Evolutionary conservation across 1,284 basidiomycete genomes (phyloP).

Genomic region (Chalciporus piperatoides): DNA sequence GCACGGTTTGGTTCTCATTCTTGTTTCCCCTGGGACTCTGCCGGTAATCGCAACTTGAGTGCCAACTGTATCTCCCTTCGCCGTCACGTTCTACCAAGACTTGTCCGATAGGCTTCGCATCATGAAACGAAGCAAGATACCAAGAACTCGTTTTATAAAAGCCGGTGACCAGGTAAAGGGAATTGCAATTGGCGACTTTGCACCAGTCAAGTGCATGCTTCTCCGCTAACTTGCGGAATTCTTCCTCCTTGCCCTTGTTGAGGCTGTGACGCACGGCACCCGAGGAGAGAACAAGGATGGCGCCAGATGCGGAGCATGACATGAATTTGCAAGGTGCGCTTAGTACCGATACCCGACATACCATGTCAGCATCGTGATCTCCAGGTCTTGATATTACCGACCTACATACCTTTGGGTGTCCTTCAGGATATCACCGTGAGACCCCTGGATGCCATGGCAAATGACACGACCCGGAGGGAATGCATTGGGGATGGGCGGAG

Average conservation of each 20-base stretch:
- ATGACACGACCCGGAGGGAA: background rate
- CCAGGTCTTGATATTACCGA: background rate
- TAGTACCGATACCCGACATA: too few relatives aligned
- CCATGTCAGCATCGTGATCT: background rate
- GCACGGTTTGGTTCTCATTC: background rate
- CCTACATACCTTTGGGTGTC: background rate
- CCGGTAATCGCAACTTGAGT: background rate
- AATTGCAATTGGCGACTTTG: background rate
- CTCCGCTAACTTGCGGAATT: slow-evolving; percentile 1
- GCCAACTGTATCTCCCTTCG: background rate
- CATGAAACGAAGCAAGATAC: background rate
- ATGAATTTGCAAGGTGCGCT: slow-evolving; percentile 4
- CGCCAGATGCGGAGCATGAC: background rate
- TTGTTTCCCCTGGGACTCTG: background rate
- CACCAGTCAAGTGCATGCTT: slow-evolving; percentile 7
- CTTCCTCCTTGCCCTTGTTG: background rate
- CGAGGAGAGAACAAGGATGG: slow-evolving; percentile 9
- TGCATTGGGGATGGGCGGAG: background rate
- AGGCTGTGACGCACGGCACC: slow-evolving; percentile 4
- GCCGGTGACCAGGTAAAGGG: slow-evolving; percentile 10
- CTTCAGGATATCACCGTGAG: background rate
- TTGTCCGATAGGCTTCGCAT: background rate
- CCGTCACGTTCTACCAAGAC: background rate
- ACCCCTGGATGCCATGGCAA: background rate
- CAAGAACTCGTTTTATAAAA: slow-evolving; percentile 5